Evolutionary conservation across 1,139 yeast genomes (phyloP).

Genomic region (Magnusiomyces suaveolens): DNA sequence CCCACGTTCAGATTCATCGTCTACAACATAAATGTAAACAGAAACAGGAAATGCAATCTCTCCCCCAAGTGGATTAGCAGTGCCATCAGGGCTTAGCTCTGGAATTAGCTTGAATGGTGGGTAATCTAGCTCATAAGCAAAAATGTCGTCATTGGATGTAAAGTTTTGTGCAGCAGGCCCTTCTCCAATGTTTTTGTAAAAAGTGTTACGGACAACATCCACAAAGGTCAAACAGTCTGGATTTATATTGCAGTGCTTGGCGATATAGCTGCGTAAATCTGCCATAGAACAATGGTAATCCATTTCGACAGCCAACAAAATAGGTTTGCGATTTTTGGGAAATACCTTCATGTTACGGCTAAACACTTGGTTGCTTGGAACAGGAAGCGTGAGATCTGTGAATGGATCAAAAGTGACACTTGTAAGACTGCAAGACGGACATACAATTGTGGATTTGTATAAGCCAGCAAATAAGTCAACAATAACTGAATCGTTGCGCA

Average conservation of each 20-base stretch:
- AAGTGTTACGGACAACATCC: slow-evolving; percentile 61
- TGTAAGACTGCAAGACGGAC: slow-evolving; percentile 75
- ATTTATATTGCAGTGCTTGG: slow-evolving; percentile 27
- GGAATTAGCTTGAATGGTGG: not conserved
- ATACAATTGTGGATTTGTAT: slow-evolving; percentile 78
- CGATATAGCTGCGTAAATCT: slow-evolving; percentile 54
- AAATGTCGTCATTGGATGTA: slow-evolving; percentile 47
- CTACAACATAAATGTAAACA: slow-evolving; percentile 45
- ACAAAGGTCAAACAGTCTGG: slow-evolving; percentile 44
- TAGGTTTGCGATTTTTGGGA: slow-evolving; percentile 44
- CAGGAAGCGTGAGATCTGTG: slow-evolving; percentile 79
- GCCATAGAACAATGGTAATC: slow-evolving; percentile 54
- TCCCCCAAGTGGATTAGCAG: slow-evolving; percentile 8
- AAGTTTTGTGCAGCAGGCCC: slow-evolving; percentile 60
- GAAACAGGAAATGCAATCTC: slow-evolving; percentile 54
- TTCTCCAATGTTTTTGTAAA: slow-evolving; percentile 57
- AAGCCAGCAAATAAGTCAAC: slow-evolving; percentile 82
- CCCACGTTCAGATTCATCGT: slow-evolving; percentile 39
- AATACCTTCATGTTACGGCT: slow-evolving; percentile 53
- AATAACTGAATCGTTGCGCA: slow-evolving; percentile 77
- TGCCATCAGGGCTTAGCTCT: not conserved
- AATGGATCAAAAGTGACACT: slow-evolving; percentile 93
- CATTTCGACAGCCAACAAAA: slow-evolving; percentile 58
- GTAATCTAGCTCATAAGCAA: slow-evolving; percentile 15
- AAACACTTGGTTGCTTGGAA: slow-evolving; percentile 77